Percentiles rank a stretch among this genome's conserved stretches.
phyloP scores from a whole-genome alignment of 2,329 filamentous ascomycete species.

The Rosellinia necatrix region DNA sequence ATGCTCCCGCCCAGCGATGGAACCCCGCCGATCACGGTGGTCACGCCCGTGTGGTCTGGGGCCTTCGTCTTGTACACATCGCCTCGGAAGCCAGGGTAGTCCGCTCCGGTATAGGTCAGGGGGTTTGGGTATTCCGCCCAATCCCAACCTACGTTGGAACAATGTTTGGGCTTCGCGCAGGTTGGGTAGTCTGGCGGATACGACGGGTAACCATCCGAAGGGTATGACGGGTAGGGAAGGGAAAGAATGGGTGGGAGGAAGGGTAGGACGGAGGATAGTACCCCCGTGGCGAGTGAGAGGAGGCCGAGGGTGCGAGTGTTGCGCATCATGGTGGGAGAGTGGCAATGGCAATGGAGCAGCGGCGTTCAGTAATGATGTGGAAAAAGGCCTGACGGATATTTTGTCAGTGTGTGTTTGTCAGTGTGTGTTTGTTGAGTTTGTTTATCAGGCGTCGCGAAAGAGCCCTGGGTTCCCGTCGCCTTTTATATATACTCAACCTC shows the following conservation, averaged over 20 bases:
- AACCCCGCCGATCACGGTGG: constrained; percentile 26
- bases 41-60: constrained; percentile 22
- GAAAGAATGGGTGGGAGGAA: too few relatives aligned
- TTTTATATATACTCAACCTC: too few relatives aligned
- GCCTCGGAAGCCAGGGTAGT: constrained; percentile 30
- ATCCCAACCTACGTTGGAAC: constrained; percentile 31
- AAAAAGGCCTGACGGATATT: neutral
- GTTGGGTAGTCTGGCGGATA: too few relatives aligned
- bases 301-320: neutral
- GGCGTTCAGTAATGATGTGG: neutral
- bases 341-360: neutral
- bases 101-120: constrained; percentile 26
- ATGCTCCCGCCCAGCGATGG: constrained; percentile 16
- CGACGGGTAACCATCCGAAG: neutral
- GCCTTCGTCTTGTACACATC: constrained; percentile 27
- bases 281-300: constrained; percentile 5
- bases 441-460: too few relatives aligned
- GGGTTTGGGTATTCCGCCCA: constrained; percentile 35
- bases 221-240: neutral
- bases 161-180: constrained; percentile 28
- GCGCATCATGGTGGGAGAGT: neutral
- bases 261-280: constrained; percentile 6
- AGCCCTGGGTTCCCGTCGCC: too few relatives aligned
- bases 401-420: neutral
- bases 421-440: too few relatives aligned